Evolutionary conservation across 2,329 filamentous ascomycete genomes (phyloP).

Genomic region (Periconia sp.): DNA sequence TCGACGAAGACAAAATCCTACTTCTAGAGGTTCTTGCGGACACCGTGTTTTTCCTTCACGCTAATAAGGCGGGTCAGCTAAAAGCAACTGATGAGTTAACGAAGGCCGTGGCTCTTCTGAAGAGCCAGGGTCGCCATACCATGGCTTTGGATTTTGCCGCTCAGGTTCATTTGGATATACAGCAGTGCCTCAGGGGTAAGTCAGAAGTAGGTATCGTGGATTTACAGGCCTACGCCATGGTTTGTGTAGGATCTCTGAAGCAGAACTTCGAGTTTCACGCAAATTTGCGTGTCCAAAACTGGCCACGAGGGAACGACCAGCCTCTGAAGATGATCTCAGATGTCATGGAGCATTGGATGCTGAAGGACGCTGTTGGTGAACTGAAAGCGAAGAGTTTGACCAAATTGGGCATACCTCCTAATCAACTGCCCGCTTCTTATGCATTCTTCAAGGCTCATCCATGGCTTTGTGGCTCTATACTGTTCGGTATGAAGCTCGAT

Average conservation of each 20-base stretch:
- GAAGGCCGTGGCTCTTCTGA: too few relatives aligned
- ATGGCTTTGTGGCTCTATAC: conserved; percentile 37
- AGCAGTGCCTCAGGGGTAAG: conserved; percentile 34
- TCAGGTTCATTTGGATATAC: conserved; percentile 39
- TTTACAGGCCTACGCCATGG: conserved; percentile 6
- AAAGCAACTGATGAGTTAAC: conserved; percentile 35
- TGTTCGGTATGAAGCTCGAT: conserved; percentile 43
- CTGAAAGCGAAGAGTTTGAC: conserved; percentile 1
- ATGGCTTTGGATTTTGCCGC: conserved; percentile 36
- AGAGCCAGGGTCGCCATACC: conserved; percentile 25
- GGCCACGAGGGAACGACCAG: conserved; percentile 18
- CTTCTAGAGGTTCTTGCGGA: conserved; percentile 32
- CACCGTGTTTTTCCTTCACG: conserved; percentile 22
- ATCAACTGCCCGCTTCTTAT: too few relatives aligned
- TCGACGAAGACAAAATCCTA: conserved; percentile 39
- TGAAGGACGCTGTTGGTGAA: conserved; percentile 5
- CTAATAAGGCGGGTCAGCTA: conserved; percentile 14
- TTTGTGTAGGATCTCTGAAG: conserved; percentile 8
- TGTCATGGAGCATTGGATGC: conserved; percentile 9
- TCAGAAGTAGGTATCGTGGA: conserved; percentile 7
- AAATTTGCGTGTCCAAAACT: conserved; percentile 12
- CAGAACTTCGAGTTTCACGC: conserved; percentile 17
- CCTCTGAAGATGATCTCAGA: conserved; percentile 8
- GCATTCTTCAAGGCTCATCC: conserved; percentile 19
- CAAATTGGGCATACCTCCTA: conserved; percentile 3